Evolutionary conservation across 2,329 filamentous ascomycete genomes (phyloP), one percentile per base, ranked within the genome.

Genomic region (Neonectria punicea): DNA sequence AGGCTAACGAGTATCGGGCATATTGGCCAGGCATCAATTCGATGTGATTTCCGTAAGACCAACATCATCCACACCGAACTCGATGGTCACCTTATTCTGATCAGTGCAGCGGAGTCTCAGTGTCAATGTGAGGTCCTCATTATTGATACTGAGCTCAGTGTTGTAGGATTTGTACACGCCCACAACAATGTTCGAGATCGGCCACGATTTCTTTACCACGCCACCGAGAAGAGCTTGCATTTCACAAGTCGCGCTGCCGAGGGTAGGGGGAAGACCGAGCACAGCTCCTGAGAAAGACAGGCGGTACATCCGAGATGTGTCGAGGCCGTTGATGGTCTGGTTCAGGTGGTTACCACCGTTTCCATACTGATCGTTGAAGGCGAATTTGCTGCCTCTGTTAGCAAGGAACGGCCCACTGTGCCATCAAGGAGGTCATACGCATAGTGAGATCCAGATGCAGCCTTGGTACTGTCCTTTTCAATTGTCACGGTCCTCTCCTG

Each of bases 31-130:
- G 5, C 10, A 34, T 51, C 14, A 54, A 2, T 20, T 51, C 10
- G n/a, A 13, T 4, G 25, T 16, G 47, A 61, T 53, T 1, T 57
- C 34, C 6, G 36, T 25, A 0, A 67, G 30, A 6, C 22, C 13
- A n/a, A 67, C 34, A 34, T 65, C 54, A 25, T 67, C 65, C 14
- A 67, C 41, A 7, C 44, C 65, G 56, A 65, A 28, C 4, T 51
- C 58, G 13, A 67, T 22, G 2, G 49, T 56, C 39, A 65, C 50
- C 5, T 3, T 9, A 1, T 44, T 41, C 13, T 47, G 5, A 3
- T 2, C 5, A 5, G 58, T 41, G 44, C 61, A 65, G 34, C 58
- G 58, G 13, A 67, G 65, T 46, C 54, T 65, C 36, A 65, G n/a
- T 5, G 32, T 58, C 11, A 67, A 16, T 1, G 25, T 30, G 36